A percentile compares a stretch with the other conserved stretches of the same genome.
Conservation (phyloP, 2,329 filamentous ascomycete genomes). For the Hymenoscyphus repandus region DNA sequence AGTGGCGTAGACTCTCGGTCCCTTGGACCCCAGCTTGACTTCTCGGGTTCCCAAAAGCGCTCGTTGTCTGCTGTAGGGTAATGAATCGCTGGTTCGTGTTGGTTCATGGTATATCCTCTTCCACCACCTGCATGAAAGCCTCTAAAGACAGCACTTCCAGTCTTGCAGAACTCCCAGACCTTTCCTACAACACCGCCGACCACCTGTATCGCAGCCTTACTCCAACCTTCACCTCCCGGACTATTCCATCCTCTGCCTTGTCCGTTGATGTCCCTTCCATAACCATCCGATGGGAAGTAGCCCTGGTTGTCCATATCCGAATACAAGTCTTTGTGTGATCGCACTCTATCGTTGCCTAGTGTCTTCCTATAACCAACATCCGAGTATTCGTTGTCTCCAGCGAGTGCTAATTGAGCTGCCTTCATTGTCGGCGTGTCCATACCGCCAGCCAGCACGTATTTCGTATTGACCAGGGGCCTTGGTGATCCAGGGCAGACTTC, state of each 20-base stretch:
- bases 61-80: slow-evolving; percentile 6
- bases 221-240: slow-evolving; percentile 43
- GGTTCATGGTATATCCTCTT: slow-evolving; percentile 48
- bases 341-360: slow-evolving; percentile 11
- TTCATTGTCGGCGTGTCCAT: slow-evolving; percentile 39
- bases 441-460: slow-evolving; percentile 44
- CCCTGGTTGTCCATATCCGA: slow-evolving; percentile 11
- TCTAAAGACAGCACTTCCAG: slow-evolving; percentile 55
- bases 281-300: slow-evolving; percentile 14
- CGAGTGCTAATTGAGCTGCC: slow-evolving; percentile 32
- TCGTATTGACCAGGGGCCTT: slow-evolving; percentile 43
- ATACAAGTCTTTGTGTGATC: slow-evolving; percentile 2
- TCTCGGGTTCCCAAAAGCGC: slow-evolving; percentile 15
- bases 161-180: slow-evolving; percentile 79
- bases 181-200: slow-evolving; percentile 60
- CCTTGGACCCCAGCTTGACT: slow-evolving; percentile 2
- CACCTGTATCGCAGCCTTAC: slow-evolving; percentile 43
- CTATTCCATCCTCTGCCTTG: slow-evolving; percentile 15
- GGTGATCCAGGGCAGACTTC: slow-evolving; percentile 29
- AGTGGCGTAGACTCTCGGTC: slow-evolving; percentile 37
- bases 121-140: slow-evolving; percentile 88
- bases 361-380: slow-evolving; percentile 37
- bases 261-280: slow-evolving; percentile 21
- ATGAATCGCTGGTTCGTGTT: slow-evolving; percentile 1
- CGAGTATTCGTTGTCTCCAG: slow-evolving; percentile 25